Evolutionary conservation across 2,329 filamentous ascomycete genomes (phyloP), one percentile per base, ranked within the genome.

Genomic region (Talaromyces atroroseus): DNA sequence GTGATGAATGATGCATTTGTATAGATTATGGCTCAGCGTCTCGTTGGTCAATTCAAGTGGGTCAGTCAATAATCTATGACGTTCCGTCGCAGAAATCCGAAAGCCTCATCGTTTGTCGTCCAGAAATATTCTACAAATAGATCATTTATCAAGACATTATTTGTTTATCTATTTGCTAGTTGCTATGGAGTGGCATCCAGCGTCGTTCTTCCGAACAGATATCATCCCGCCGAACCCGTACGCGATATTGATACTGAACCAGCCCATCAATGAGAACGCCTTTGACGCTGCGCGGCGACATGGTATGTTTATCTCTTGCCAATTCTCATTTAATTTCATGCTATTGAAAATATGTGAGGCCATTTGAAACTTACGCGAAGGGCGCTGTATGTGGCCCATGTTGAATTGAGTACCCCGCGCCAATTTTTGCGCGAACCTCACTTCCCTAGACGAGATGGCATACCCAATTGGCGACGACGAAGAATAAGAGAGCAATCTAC

Each of bases 181-280:
- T 12, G 34, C n/a, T 18, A 52, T 71, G 70, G 67, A 72, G 58
- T 74, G 72, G 73, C 64, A 75, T 67, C 72, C 73, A 12, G 71
- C 71, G 29, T 68, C 67, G 44, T 74, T 74, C 63, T 74, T 76
- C 59, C 64, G 66, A 49, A 61, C 64, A 49, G 50, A 64, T 40
- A n/a, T 40, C 26, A 32, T 54, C 24, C 61, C 62, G 42, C 58
- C 63, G 42, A 54, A 64, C 53, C 64, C 66, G 60, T 78, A 76
- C 58, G 79, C 78, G 5, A 70, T 88, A 44, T 65, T 87, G 46
- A 73, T 86, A 45, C 73, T 87, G 18, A 85, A 87, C 63, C 83
- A 85, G 61, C 82, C 82, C 26, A 79, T 87, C 57, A 74, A 77
- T 49, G 69, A 71, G 54, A 71, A 65, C 51, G 74, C 74, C 2